A percentile compares a stretch with the other conserved stretches of the same genome.
phyloP scores from a whole-genome alignment of 768 basidiomycete species.

The Suillus bovinus region DNA sequence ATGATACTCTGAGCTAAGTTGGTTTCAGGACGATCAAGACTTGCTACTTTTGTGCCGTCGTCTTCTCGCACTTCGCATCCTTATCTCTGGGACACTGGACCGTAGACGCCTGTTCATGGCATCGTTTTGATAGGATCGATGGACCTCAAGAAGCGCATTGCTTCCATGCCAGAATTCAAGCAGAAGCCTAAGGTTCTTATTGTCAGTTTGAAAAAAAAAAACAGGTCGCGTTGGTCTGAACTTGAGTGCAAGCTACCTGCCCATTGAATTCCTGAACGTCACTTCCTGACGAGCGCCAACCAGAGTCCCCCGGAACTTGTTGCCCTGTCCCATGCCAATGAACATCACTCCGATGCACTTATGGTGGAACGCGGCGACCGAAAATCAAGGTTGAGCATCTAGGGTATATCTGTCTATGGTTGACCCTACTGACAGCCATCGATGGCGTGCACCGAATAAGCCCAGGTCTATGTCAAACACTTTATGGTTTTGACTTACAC shows the following conservation, averaged over 20 bases:
- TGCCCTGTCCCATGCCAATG: constrained; percentile 9
- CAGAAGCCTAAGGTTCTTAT: constrained; percentile 75
- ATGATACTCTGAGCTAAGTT: background rate
- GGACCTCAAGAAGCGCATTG: constrained; percentile 78
- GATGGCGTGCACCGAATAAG: constrained; percentile 84
- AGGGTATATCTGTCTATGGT: background rate
- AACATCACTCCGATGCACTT: constrained; percentile 71
- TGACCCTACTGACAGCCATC: constrained; percentile 53
- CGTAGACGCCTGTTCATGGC: constrained; percentile 68
- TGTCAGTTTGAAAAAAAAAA: constrained; percentile 68
- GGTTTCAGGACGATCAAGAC: constrained; percentile 40
- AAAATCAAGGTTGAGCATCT: constrained; percentile 64
- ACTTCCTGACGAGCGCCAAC: constrained; percentile 67
- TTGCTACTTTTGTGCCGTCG: constrained; percentile 82
- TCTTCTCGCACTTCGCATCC: constrained; percentile 90
- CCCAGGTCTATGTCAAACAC: no score
- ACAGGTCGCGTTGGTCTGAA: constrained; percentile 93
- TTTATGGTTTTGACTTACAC: no score
- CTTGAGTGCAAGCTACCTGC: constrained; percentile 39
- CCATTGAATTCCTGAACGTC: constrained; percentile 8
- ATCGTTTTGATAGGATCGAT: constrained; percentile 90
- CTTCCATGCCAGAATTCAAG: constrained; percentile 77
- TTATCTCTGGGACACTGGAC: constrained; percentile 70
- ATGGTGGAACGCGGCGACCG: constrained; percentile 88
- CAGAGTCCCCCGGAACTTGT: constrained; percentile 34